Base-by-base conservation (phyloP, 2,329 filamentous ascomycete genomes). In the Albophoma yamanashiensis region DNA sequence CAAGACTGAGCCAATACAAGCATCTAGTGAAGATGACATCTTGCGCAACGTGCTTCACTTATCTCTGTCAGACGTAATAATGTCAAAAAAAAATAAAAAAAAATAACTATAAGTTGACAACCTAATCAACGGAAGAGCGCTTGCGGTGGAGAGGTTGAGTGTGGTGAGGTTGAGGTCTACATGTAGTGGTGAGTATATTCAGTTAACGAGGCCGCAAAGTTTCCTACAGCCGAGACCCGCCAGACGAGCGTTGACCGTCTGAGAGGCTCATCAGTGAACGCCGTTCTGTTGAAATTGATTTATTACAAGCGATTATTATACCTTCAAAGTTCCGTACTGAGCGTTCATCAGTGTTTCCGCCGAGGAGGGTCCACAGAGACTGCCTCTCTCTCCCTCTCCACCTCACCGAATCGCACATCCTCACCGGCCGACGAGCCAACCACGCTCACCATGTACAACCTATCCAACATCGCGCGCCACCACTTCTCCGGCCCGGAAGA, bases 401-500 rank as follows among this genome's bases (percentile, higher is more conserved):
- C 27, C 27, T 20, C 25, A 47, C 56, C 39, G 9, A 47, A 27
- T 8, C n/a, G 2, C 31, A n/a, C 56, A 25, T 25, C 22, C n/a
- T 25, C 43, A 47, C 22, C 43, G 15, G 4, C 9, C 39, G 7
- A 22, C n/a, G n/a, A n/a, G n/a, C n/a, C 17, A n/a, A 25, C 43
- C n/a, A 12, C 43, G 4, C 25, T n/a, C 40, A 17, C 20, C 56
- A 72, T 75, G 72, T 75, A 74, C 65, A 67, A 65, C 20, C 74
- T 75, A 64, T 59, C 58, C 61, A 69, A 68, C 61, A 59, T 68
- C 59, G 73, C 74, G 58, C 61, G 63, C 39, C 67, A 72, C 63
- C 64, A 61, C 64, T 68, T 72, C 62, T 65, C 67, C 36, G 62
- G 61, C 56, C 45, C 58, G 3, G 45, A 61, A 11, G 78, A 79